Conservation (phyloP, 1,284 basidiomycete genomes). For the Marasmius sp. region DNA sequence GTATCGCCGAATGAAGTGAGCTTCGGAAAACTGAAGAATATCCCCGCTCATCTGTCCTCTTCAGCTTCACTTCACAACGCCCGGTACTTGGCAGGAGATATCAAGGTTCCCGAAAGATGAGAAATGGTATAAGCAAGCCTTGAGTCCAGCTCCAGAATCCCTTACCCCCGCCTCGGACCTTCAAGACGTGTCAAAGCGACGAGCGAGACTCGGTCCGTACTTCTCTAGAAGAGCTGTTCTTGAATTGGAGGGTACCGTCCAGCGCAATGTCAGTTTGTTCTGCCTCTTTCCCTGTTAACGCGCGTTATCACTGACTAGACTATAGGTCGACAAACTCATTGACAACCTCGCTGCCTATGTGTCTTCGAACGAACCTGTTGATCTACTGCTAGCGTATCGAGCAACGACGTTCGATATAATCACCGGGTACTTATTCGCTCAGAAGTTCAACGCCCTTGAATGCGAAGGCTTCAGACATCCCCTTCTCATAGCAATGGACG, state of each 20-base stretch:
- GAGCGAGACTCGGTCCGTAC: not conserved
- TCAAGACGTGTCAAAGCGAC: not conserved
- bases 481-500: slow-evolving; percentile 17
- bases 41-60: not conserved
- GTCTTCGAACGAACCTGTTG: not conserved
- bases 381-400: slow-evolving; percentile 12
- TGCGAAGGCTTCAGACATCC: slow-evolving; percentile 21
- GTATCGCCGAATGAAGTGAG: not conserved
- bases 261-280: not conserved
- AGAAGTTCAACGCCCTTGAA: slow-evolving; percentile 17
- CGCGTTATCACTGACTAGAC: not conserved
- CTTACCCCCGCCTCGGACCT: not conserved
- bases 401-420: slow-evolving; percentile 23
- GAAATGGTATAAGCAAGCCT: not conserved
- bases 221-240: not conserved
- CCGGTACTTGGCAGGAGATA: not conserved
- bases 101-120: not conserved
- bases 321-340: not conserved
- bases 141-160: not conserved
- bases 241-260: not conserved
- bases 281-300: not conserved
- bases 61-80: not conserved
- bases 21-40: not conserved
- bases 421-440: slow-evolving; percentile 25
- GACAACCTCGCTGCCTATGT: not conserved